These are phyloP conservation scores for Sporothrix humicola DNA, from an alignment of 2,329 filamentous ascomycete species.

Conservation along the genomic window DNA sequence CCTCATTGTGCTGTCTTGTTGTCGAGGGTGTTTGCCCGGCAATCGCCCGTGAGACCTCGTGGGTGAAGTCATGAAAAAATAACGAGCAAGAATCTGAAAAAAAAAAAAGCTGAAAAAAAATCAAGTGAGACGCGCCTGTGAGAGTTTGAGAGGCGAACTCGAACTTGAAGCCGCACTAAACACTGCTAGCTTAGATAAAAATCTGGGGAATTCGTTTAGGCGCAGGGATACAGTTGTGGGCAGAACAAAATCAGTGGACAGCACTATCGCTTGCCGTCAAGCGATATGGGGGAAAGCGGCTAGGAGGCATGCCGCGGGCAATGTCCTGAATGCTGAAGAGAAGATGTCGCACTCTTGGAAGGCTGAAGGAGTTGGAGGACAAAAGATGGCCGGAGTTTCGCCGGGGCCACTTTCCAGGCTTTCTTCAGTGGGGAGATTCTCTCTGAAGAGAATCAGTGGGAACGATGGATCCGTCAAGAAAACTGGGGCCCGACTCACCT, in stretches of 20 bases:
- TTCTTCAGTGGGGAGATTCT: not conserved
- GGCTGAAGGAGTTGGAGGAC: not conserved
- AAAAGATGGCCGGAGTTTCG: conserved; percentile 7
- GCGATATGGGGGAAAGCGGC: not conserved
- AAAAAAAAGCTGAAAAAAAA: no score
- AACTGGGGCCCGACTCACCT: not conserved
- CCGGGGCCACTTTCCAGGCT: conserved; percentile 2
- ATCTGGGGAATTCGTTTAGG: no score
- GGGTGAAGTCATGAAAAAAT: no score
- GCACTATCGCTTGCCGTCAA: conserved; percentile 1
- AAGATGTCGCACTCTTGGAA: not conserved
- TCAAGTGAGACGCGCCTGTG: no score
- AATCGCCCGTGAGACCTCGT: no score
- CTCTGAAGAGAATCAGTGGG: not conserved
- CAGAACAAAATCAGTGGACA: not conserved
- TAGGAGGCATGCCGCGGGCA: conserved; percentile 13
- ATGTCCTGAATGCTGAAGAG: not conserved
- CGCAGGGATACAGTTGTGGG: no score
- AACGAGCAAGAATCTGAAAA: no score
- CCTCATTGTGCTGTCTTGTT: no score
- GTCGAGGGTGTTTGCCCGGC: no score
- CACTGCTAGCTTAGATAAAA: no score
- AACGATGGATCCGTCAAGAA: conserved; percentile 8
- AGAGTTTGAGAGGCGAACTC: no score
- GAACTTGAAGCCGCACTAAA: no score